Evolutionary conservation across 2,329 filamentous ascomycete species (phyloP).

Genomic region (Colletotrichum eleusines): DNA sequence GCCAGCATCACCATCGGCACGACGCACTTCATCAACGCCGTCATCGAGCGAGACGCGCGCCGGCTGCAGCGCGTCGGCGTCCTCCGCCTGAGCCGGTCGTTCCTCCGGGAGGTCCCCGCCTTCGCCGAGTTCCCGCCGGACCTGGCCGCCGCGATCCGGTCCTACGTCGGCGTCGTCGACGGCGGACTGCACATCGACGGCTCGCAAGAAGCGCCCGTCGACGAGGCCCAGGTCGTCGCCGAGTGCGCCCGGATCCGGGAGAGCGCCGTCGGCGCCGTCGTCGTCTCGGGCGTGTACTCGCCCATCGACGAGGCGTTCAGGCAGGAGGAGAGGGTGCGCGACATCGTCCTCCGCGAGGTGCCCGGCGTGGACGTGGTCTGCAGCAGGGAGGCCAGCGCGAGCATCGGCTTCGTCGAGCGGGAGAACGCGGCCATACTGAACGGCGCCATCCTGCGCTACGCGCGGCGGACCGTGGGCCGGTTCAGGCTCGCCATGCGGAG

Average conservation of each 20-base stretch:
- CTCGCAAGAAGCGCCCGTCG: slow-evolving; percentile 57
- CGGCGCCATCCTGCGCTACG: slow-evolving; percentile 65
- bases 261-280: slow-evolving; percentile 61
- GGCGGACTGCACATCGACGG: slow-evolving; percentile 68
- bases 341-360: slow-evolving; percentile 56
- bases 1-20: slow-evolving; percentile 66
- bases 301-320: slow-evolving; percentile 60
- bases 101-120: slow-evolving; percentile 62
- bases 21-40: slow-evolving; percentile 71
- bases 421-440: slow-evolving; percentile 76
- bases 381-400: slow-evolving; percentile 64
- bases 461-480: slow-evolving; percentile 60
- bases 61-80: slow-evolving; percentile 65
- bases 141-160: slow-evolving; percentile 60
- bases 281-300: slow-evolving; percentile 64
- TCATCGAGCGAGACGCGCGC: slow-evolving; percentile 64
- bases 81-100: slow-evolving; percentile 65
- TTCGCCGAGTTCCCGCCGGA: slow-evolving; percentile 66
- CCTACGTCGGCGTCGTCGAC: slow-evolving; percentile 58
- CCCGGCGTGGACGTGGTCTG: slow-evolving; percentile 60
- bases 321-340: slow-evolving; percentile 63
- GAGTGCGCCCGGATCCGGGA: slow-evolving; percentile 56
- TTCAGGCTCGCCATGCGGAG: slow-evolving; percentile 65
- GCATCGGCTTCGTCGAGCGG: slow-evolving; percentile 67
- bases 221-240: slow-evolving; percentile 31